Evolutionary conservation across 179 eudicot genomes (phyloP).

Genomic region (Beta lomatogona): DNA sequence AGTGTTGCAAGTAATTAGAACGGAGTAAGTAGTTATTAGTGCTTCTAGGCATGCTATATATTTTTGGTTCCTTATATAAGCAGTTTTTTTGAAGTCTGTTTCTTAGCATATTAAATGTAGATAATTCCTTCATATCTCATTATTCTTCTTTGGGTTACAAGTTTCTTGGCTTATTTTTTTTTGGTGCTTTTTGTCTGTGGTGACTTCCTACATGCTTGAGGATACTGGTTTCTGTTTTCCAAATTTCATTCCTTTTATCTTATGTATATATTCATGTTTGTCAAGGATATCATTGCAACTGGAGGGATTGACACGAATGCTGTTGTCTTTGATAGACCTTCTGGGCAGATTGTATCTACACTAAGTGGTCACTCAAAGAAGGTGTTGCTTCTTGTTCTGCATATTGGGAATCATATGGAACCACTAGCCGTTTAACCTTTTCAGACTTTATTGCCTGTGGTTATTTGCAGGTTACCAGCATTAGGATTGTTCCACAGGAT

Average conservation of each 20-base stretch:
- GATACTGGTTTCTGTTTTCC: not conserved
- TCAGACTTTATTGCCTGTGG: conserved; percentile 3
- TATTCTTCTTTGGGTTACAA: not conserved
- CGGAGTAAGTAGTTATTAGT: not conserved
- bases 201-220: not conserved
- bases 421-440: not conserved
- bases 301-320: conserved; percentile 89
- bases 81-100: not conserved
- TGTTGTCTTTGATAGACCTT: conserved; percentile 75
- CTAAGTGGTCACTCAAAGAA: conserved; percentile 97
- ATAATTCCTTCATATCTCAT: not conserved
- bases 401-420: not conserved
- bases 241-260: not conserved
- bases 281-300: conserved; percentile 82
- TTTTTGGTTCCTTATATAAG: not conserved
- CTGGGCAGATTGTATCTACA: conserved; percentile 83
- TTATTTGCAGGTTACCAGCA: conserved; percentile 71
- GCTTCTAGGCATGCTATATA: not conserved
- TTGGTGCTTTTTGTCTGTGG: not conserved
- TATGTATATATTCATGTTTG: conserved; percentile 6
- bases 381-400: conserved; percentile 40
- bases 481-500: conserved; percentile 70
- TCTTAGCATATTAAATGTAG: not conserved
- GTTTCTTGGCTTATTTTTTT: not conserved
- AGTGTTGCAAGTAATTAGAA: too few relatives aligned